phyloP scores from a whole-genome alignment of 202 grass and related monocot genomes.

The Zoysia matrella region DNA sequence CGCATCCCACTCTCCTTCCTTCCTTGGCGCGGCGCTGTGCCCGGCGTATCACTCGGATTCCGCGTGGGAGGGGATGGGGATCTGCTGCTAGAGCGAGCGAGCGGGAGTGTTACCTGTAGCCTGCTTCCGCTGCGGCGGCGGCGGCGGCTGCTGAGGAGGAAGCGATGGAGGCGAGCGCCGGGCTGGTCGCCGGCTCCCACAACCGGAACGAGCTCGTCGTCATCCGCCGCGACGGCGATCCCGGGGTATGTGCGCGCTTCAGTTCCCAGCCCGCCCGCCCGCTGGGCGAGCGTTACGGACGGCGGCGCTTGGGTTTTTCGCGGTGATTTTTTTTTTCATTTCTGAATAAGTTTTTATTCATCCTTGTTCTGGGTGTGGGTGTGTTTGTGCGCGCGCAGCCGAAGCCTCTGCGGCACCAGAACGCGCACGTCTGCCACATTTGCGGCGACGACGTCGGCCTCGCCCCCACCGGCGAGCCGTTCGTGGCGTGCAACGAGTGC shows the following conservation, averaged over 20 bases:
- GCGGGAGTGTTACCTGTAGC: not conserved
- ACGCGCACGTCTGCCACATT: slow-evolving; percentile 77
- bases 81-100: slow-evolving; percentile 26
- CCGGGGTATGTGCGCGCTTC: slow-evolving; percentile 28
- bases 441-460: slow-evolving; percentile 88
- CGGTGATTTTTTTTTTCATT: not conserved
- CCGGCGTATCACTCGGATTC: not conserved
- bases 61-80: slow-evolving; percentile 11
- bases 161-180: not conserved
- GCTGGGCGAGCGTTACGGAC: not conserved
- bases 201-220: slow-evolving; percentile 98
- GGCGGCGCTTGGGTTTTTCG: not conserved
- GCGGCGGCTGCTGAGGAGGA: not conserved
- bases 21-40: slow-evolving; percentile 2
- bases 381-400: slow-evolving; percentile 39
- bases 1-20: not conserved
- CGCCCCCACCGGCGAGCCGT: slow-evolving; percentile 75
- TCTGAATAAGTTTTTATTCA: not conserved
- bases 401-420: slow-evolving; percentile 47
- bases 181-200: slow-evolving; percentile 44
- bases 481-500: slow-evolving; percentile 98
- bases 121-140: not conserved
- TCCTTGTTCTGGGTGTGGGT: not conserved
- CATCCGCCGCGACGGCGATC: slow-evolving; percentile 86
- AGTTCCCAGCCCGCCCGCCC: not conserved